Percentiles rank a stretch among this genome's conserved stretches.
Conservation (phyloP, 2,329 filamentous ascomycete species). For the Clarireedia homoeocarpa region DNA sequence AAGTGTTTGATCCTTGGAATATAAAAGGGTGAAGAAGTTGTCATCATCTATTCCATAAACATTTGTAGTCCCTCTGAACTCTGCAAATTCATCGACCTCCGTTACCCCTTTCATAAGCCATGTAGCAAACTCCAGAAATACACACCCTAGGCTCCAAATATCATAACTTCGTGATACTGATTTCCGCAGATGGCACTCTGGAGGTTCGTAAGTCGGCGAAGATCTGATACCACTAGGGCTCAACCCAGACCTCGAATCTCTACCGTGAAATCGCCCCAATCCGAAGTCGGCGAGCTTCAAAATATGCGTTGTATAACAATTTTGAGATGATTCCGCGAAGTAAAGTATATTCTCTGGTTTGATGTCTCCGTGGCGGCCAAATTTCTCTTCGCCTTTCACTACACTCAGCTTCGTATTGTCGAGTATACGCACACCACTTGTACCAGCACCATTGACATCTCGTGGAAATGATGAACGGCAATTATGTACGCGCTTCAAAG, state of each 20-base stretch:
- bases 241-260: conserved; percentile 27
- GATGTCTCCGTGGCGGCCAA: conserved; percentile 25
- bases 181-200: conserved; percentile 28
- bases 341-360: conserved; percentile 22
- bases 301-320: conserved; percentile 23
- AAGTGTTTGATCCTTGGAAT: background rate
- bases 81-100: conserved; percentile 13
- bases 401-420: conserved; percentile 8
- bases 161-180: conserved; percentile 32
- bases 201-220: conserved; percentile 33
- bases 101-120: conserved; percentile 28
- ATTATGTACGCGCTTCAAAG: conserved; percentile 22
- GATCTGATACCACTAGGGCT: conserved; percentile 10
- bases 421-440: background rate
- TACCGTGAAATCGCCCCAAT: conserved; percentile 27
- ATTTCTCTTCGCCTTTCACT: conserved; percentile 16
- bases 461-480: conserved; percentile 13
- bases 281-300: conserved; percentile 20
- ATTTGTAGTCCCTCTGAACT: conserved; percentile 3
- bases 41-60: conserved; percentile 14
- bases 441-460: background rate
- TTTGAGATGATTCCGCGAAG: conserved; percentile 13
- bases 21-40: conserved; percentile 17
- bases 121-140: conserved; percentile 32
- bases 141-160: conserved; percentile 32